Evolutionary conservation across 2,329 filamentous ascomycete species (phyloP).

Genomic region (Diaporthe citri): DNA sequence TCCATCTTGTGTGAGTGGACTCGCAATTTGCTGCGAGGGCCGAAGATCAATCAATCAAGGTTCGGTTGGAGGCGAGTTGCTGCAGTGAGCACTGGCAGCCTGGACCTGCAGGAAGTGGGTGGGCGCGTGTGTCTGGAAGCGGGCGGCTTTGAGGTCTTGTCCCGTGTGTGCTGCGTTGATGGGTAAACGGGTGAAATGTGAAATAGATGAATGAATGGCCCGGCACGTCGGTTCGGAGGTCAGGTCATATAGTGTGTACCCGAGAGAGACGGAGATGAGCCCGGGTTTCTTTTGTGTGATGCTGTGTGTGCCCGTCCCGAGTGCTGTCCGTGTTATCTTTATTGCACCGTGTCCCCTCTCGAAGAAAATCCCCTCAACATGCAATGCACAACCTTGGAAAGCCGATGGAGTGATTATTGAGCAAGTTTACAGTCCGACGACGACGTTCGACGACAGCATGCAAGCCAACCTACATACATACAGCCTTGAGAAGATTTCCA

Average conservation of each 20-base stretch:
- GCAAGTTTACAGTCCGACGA: slow-evolving; percentile 1
- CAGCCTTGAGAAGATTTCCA: not conserved
- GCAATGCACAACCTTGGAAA: not conserved
- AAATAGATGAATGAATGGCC: slow-evolving; percentile 11
- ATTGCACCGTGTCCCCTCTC: not conserved
- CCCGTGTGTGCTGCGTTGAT: not conserved
- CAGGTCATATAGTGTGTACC: slow-evolving; percentile 5
- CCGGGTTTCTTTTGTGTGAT: not conserved
- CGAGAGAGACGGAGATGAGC: not conserved
- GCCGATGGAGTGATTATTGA: slow-evolving; percentile 20
- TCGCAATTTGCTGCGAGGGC: not conserved
- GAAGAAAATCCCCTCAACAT: not conserved
- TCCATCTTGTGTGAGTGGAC: slow-evolving; percentile 36
- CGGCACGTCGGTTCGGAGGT: slow-evolving; percentile 18
- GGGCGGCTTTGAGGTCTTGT: not conserved
- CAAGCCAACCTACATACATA: not conserved
- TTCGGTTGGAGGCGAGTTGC: slow-evolving; percentile 5
- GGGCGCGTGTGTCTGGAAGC: not conserved
- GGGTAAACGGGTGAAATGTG: slow-evolving; percentile 13
- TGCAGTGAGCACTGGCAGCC: slow-evolving; percentile 8
- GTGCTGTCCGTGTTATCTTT: not conserved
- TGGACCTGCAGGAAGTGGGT: not conserved
- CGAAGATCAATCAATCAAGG: not conserved
- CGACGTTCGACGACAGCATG: not conserved
- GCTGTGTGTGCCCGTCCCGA: not conserved